Evolutionary conservation across 2,329 filamentous ascomycete genomes (phyloP), one percentile per base, ranked within the genome.

Genomic region (Aspergillus hortae): DNA sequence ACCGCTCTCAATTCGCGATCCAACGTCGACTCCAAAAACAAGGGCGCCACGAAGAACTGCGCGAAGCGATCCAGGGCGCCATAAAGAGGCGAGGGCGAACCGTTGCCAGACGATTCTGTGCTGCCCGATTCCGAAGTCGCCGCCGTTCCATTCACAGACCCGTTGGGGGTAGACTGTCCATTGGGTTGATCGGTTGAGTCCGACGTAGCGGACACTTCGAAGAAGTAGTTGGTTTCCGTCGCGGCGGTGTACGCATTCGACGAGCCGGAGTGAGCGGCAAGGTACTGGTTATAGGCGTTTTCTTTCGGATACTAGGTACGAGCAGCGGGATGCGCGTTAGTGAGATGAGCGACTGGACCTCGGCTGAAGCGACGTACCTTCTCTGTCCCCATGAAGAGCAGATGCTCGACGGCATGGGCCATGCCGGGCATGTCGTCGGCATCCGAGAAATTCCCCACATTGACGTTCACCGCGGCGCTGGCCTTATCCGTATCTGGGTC

Each of bases 311-410:
- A 99, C 83, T 88, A 42, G 19, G 33, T 15, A 11, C 27, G 6
- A 30, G 27, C 27, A 11, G 10, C 27, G 27, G 7, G 27, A 30
- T 30, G 2, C 27, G 7, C 27, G 27, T 30, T 30, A 30, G 27
- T 30, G 27, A 11, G 27, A 30, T 30, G 10, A 7, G 27, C 7
- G 27, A 30, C 27, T 36, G 46, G 33, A 27, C 43, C 27, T 38
- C 33, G 9, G 19, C 44, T 27, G 51, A 53, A 52, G 15, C 25
- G 30, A 58, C 70, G 57, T 70, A 86, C 85, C 79, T 97, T 99
- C 72, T 96, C 88, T 6, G 94, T 99, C 46, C 94, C 94, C 94
- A 99, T 97, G 77, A 99, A 99, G 21, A 99, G 77, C 58, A 96
- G 77, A 80, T 96, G 92, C 78, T 97, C 92, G 49, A 97, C 90